These are phyloP conservation scores for Gleditsia sinensis DNA, from an alignment of 306 rosid genomes.

Conservation along the genomic window DNA sequence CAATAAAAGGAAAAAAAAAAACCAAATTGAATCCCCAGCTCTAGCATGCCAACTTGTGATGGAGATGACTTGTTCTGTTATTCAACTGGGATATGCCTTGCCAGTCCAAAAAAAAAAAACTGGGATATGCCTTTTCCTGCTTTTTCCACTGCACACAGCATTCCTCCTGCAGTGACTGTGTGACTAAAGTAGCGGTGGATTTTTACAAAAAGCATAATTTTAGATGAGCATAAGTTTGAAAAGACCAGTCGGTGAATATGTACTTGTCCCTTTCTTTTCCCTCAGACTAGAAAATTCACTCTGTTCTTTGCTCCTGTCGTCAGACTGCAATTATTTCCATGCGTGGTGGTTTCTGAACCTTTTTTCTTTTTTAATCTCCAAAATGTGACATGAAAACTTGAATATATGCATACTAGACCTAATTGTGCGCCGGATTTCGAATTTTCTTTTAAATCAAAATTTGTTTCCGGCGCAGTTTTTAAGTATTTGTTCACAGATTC, in stretches of 20 bases:
- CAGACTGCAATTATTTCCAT: conserved; percentile 22
- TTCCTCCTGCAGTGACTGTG: conserved; percentile 29
- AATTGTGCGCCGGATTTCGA: background rate
- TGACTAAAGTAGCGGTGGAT: conserved; percentile 9
- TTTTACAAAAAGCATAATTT: conserved; percentile 24
- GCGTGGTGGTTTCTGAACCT: conserved; percentile 19
- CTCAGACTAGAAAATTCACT: conserved; percentile 20
- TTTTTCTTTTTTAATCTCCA: background rate
- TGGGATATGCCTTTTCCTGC: conserved; percentile 23
- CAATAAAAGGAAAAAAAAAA: conserved; percentile 10
- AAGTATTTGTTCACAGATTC: background rate
- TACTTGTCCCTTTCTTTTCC: conserved; percentile 22
- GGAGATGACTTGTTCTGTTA: conserved; percentile 21
- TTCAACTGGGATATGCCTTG: conserved; percentile 28
- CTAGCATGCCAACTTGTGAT: conserved; percentile 31
- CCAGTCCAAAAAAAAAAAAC: too few relatives aligned
- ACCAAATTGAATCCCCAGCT: background rate
- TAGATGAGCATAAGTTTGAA: conserved; percentile 22
- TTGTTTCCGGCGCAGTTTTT: too few relatives aligned
- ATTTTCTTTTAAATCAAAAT: background rate
- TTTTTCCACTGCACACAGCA: conserved; percentile 11
- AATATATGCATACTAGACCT: background rate
- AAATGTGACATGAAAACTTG: conserved; percentile 4
- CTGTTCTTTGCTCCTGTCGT: conserved; percentile 24
- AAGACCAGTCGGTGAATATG: conserved; percentile 21